phyloP scores from a whole-genome alignment of 768 basidiomycete species.

The Phylloporus scabripes region DNA sequence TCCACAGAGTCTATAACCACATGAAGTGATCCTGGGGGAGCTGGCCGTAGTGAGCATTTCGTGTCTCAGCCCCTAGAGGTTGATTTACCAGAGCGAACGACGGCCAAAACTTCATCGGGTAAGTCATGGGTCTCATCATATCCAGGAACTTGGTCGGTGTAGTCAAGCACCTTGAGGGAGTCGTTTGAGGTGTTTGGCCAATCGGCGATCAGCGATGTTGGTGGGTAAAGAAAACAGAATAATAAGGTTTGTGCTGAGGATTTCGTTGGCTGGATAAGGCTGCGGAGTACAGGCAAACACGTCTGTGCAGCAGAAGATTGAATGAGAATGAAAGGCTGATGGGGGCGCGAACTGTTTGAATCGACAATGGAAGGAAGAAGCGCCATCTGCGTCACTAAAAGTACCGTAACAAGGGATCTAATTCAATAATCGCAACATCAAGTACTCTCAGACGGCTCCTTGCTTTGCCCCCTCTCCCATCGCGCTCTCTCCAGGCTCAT shows the following conservation, averaged over 20 bases:
- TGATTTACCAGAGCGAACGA: conserved; percentile 36
- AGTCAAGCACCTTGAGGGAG: conserved; percentile 43
- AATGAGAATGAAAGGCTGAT: conserved; percentile 46
- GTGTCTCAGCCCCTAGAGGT: neutral
- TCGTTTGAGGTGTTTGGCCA: conserved; percentile 15
- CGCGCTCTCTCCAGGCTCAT: conserved; percentile 39
- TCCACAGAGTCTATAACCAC: conserved; percentile 72
- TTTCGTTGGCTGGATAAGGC: conserved; percentile 33
- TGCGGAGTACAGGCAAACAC: conserved; percentile 49
- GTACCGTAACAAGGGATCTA: neutral
- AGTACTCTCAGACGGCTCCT: conserved; percentile 4
- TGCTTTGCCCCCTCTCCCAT: conserved; percentile 37
- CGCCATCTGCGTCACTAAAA: conserved; percentile 23
- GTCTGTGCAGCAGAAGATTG: conserved; percentile 60
- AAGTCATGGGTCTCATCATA: conserved; percentile 40
- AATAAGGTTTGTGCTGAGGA: conserved; percentile 33
- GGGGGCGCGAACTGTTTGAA: conserved; percentile 17
- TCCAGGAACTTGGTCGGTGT: conserved; percentile 45
- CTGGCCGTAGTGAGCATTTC: conserved; percentile 24
- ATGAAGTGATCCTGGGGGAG: conserved; percentile 43
- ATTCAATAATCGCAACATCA: conserved; percentile 2
- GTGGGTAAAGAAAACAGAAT: conserved; percentile 55
- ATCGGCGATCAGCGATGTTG: conserved; percentile 38
- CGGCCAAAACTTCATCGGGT: conserved; percentile 35
- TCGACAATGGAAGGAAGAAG: conserved; percentile 24